Evolutionary conservation across 2,329 filamentous ascomycete species (phyloP).

Genomic region (Ambrosiella beaveri): DNA sequence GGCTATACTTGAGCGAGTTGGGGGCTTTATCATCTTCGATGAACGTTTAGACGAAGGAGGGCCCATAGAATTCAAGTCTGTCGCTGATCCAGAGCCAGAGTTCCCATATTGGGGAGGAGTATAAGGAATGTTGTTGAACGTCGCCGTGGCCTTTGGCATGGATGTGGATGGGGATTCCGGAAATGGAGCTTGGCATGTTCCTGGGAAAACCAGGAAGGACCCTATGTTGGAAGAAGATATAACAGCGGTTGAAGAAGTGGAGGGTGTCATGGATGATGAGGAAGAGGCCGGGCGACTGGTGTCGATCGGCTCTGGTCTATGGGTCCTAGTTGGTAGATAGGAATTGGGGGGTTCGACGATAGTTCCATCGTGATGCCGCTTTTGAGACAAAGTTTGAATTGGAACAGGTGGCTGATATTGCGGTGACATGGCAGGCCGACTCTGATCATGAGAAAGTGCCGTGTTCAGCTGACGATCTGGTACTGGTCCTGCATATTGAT

Average conservation of each 20-base stretch:
- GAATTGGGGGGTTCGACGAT: not conserved
- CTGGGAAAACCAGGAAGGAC: not conserved
- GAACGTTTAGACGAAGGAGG: constrained; percentile 24
- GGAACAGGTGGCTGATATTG: not conserved
- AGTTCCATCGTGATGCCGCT: not conserved
- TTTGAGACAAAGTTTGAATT: not conserved
- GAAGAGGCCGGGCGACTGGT: not conserved
- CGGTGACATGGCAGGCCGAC: not conserved
- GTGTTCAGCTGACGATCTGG: not conserved
- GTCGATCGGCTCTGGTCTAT: not conserved
- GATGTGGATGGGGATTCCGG: not conserved
- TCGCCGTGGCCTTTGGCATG: not conserved
- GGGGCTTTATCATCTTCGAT: not conserved
- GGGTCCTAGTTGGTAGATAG: too few species aligned
- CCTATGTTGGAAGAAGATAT: not conserved
- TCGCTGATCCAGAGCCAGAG: not conserved
- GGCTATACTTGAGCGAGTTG: constrained; percentile 56
- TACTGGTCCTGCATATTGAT: not conserved
- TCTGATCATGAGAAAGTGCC: not conserved
- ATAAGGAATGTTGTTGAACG: not conserved
- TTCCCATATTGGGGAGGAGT: not conserved
- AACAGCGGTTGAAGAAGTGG: not conserved
- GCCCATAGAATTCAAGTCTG: constrained; percentile 18
- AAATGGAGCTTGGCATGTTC: not conserved
- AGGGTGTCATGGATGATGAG: not conserved